Percentiles rank a stretch among this genome's conserved stretches.
Evolutionary conservation across 2,329 filamentous ascomycete species (phyloP).

Genomic region (Bipolaris gigantea): DNA sequence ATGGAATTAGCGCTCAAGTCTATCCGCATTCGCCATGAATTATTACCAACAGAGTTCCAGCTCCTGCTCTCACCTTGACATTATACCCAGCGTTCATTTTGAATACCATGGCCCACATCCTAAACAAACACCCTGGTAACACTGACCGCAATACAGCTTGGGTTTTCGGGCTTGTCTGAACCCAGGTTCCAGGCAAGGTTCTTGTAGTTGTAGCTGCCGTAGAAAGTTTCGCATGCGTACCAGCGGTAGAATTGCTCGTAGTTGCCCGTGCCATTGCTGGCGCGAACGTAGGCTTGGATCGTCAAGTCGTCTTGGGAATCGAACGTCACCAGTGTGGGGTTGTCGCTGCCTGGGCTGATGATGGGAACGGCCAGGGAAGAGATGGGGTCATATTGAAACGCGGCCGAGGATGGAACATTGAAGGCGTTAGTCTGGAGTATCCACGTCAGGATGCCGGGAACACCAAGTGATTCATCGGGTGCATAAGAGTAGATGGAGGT

Average conservation of each 20-base stretch:
- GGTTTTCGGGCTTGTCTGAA: constrained; percentile 47
- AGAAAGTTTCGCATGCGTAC: constrained; percentile 51
- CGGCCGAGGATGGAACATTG: constrained; percentile 34
- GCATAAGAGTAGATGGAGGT: constrained; percentile 27
- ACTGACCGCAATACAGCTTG: constrained; percentile 49
- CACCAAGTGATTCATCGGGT: constrained; percentile 16
- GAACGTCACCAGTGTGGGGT: constrained; percentile 45
- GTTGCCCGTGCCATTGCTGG: constrained; percentile 32
- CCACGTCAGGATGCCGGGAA: constrained; percentile 48
- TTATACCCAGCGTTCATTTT: background rate
- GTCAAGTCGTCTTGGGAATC: constrained; percentile 45
- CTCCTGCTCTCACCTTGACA: background rate
- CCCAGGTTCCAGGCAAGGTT: constrained; percentile 51
- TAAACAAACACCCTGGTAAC: constrained; percentile 43
- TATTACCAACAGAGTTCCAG: background rate
- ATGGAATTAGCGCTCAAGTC: constrained; percentile 1
- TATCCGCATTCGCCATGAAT: background rate
- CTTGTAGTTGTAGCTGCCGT: constrained; percentile 47
- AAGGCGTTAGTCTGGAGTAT: constrained; percentile 8
- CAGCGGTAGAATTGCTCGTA: constrained; percentile 46
- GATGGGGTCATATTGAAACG: constrained; percentile 42
- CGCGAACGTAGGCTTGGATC: constrained; percentile 47
- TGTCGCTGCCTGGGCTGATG: constrained; percentile 38
- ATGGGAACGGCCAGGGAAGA: constrained; percentile 50
- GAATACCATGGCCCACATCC: background rate